phyloP scores from a whole-genome alignment of 2,329 filamentous ascomycete genomes.

The Sporothrix humicola region DNA sequence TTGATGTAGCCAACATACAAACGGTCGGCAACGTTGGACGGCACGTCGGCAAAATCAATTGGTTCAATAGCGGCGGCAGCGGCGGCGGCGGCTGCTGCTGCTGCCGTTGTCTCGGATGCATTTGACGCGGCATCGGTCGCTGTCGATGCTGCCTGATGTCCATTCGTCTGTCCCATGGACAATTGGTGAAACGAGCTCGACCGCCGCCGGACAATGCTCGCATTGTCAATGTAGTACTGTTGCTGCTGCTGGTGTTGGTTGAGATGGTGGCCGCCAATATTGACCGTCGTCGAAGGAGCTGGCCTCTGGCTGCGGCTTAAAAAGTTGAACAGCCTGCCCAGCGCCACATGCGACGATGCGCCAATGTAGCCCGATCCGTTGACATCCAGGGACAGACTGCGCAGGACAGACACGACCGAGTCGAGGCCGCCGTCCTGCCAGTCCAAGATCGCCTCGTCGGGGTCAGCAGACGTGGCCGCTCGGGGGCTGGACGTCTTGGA shows the following conservation, averaged over 20 bases:
- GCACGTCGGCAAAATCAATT: conserved; percentile 37
- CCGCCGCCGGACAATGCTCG: conserved; percentile 10
- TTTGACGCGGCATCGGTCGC: neutral
- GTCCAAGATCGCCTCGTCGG: conserved; percentile 27
- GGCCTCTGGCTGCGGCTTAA: neutral
- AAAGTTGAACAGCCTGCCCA: conserved; percentile 21
- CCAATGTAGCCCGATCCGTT: conserved; percentile 28
- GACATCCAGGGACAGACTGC: conserved; percentile 19
- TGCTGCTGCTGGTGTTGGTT: conserved; percentile 24
- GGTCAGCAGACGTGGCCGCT: neutral
- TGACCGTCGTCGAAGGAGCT: neutral
- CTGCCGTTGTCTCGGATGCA: neutral
- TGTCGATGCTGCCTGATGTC: neutral
- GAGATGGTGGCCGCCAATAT: conserved; percentile 6
- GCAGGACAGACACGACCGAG: conserved; percentile 26
- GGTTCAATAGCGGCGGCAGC: conserved; percentile 27
- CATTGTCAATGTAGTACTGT: conserved; percentile 2
- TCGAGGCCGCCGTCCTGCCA: conserved; percentile 24
- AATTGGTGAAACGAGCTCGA: conserved; percentile 19
- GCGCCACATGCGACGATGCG: conserved; percentile 25
- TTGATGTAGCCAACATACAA: conserved; percentile 41
- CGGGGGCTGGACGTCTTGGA: conserved; percentile 20
- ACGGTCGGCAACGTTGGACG: conserved; percentile 39
- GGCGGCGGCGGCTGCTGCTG: neutral
- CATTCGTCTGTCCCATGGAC: neutral